Percentiles rank a stretch among this genome's conserved stretches.
These are phyloP conservation scores for Wakefieldia striispora DNA, from an alignment of 768 basidiomycete genomes.

Conservation along the genomic window DNA sequence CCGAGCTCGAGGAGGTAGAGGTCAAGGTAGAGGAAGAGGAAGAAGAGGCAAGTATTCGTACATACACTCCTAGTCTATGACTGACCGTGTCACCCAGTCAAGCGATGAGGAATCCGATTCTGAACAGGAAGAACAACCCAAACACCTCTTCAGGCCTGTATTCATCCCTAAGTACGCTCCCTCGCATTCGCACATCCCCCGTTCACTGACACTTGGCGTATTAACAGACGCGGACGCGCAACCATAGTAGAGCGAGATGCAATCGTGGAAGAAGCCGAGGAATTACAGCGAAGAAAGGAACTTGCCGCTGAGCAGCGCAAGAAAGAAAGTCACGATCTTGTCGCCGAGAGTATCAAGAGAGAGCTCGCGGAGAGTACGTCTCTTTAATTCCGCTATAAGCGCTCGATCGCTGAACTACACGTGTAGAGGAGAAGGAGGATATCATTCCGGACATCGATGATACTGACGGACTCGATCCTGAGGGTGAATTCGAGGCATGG, in stretches of 20 bases:
- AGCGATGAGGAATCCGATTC: constrained; percentile 81
- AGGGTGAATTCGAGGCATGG: constrained; percentile 94
- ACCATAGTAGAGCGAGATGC: constrained; percentile 72
- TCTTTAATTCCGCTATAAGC: neutral
- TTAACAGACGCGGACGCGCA: constrained; percentile 65
- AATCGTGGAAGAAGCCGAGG: constrained; percentile 72
- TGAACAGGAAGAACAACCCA: constrained; percentile 76
- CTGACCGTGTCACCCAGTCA: constrained; percentile 46
- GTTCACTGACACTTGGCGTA: constrained; percentile 2
- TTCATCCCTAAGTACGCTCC: constrained; percentile 87
- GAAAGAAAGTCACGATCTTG: constrained; percentile 87
- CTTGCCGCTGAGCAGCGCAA: constrained; percentile 78
- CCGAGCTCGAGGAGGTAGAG: constrained; percentile 46
- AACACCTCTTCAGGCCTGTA: constrained; percentile 83
- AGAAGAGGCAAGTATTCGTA: constrained; percentile 37
- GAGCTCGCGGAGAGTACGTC: constrained; percentile 88
- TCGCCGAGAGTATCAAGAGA: constrained; percentile 89
- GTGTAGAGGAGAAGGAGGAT: constrained; percentile 83
- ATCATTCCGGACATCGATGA: constrained; percentile 89
- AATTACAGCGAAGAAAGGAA: constrained; percentile 64
- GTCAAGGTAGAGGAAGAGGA: constrained; percentile 35
- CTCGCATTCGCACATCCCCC: neutral
- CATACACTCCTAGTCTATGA: constrained; percentile 3
- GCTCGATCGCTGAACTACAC: neutral
- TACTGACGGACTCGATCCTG: constrained; percentile 88